Percentiles rank a stretch among this genome's conserved stretches.
Conservation (phyloP, 495 filamentous ascomycete genomes). For the Penicillium bovifimosum region DNA sequence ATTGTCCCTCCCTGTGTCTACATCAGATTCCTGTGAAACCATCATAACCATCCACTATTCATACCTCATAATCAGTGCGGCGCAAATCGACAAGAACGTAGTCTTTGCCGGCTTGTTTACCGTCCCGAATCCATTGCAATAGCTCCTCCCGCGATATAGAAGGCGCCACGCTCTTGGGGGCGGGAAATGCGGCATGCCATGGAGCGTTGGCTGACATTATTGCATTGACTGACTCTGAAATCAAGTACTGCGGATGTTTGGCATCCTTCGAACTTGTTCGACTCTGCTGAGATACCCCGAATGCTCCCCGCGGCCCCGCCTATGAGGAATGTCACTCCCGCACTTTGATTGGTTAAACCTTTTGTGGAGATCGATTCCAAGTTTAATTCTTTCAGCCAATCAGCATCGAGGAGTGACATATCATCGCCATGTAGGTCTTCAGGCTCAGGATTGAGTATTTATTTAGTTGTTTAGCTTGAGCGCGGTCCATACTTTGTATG, state of each 20-base stretch:
- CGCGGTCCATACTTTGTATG: too few species aligned
- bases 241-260: background rate
- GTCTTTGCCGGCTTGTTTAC: slow-evolving; percentile 38
- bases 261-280: background rate
- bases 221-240: background rate
- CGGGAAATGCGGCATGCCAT: slow-evolving; percentile 44
- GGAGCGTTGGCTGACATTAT: slow-evolving; percentile 20
- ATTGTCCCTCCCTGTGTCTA: slow-evolving; percentile 59
- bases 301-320: slow-evolving; percentile 8
- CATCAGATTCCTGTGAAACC: background rate
- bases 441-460: too few species aligned
- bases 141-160: slow-evolving; percentile 35
- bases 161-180: slow-evolving; percentile 24
- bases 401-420: slow-evolving; percentile 2
- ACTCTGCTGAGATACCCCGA: background rate
- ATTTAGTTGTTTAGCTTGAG: too few species aligned
- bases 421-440: background rate
- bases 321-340: background rate
- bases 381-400: background rate
- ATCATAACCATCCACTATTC: background rate
- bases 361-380: background rate
- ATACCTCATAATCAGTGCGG: slow-evolving; percentile 56
- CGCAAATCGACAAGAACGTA: slow-evolving; percentile 62
- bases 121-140: slow-evolving; percentile 34
- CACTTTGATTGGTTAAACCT: background rate